Evolutionary conservation across 2,329 filamentous ascomycete species (phyloP).

Genomic region (Elsinoe australis): DNA sequence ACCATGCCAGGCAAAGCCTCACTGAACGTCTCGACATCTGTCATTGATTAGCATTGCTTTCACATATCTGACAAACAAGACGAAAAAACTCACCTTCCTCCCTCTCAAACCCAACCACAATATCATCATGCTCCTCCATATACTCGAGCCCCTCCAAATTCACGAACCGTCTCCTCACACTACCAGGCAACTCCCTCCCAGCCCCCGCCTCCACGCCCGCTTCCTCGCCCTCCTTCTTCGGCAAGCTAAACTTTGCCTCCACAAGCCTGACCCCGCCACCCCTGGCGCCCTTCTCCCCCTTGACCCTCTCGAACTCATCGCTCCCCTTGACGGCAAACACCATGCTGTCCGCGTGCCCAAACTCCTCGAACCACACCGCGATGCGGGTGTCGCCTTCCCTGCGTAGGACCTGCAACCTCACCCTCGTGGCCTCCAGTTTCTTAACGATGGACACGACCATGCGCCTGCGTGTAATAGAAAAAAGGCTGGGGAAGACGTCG

Average conservation of each 20-base stretch:
- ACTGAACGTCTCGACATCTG: conserved; percentile 41
- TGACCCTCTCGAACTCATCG: conserved; percentile 64
- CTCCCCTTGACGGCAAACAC: conserved; percentile 79
- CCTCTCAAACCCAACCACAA: conserved; percentile 74
- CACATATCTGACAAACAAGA: background rate
- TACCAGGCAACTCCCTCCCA: conserved; percentile 43
- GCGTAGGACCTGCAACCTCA: conserved; percentile 72
- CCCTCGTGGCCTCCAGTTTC: conserved; percentile 79
- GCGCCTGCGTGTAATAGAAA: conserved; percentile 63
- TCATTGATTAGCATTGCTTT: conserved; percentile 23
- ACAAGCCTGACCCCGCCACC: conserved; percentile 71
- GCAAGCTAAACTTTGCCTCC: conserved; percentile 84
- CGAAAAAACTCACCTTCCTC: conserved; percentile 40
- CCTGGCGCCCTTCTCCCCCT: conserved; percentile 35
- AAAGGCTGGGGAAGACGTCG: conserved; percentile 54
- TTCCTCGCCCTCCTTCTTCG: conserved; percentile 48
- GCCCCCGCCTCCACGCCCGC: conserved; percentile 44
- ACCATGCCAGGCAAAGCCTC: conserved; percentile 33
- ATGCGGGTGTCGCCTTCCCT: conserved; percentile 61
- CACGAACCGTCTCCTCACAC: conserved; percentile 63
- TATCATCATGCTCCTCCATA: conserved; percentile 87
- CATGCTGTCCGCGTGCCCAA: conserved; percentile 80
- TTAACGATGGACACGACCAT: conserved; percentile 93
- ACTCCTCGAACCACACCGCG: conserved; percentile 80
- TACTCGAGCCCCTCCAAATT: conserved; percentile 83